These are phyloP conservation scores for Lagenidium sp. DNA, from an alignment of 352 stramenopile genomes.

Conservation along the genomic window DNA sequence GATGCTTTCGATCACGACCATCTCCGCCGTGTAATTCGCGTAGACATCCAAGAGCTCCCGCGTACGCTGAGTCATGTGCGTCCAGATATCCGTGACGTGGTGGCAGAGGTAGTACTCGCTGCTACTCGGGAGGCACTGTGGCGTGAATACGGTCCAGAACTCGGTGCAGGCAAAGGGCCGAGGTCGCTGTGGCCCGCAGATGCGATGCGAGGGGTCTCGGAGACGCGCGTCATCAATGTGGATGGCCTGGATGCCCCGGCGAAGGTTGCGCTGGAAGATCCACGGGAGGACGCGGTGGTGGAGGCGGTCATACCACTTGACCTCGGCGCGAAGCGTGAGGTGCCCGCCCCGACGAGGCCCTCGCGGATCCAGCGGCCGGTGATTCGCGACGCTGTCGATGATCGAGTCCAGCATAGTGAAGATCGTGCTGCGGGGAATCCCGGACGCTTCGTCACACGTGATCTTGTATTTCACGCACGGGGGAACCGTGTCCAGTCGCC, in stretches of 20 bases:
- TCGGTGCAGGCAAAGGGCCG: conserved; percentile 2
- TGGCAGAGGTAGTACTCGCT: background rate
- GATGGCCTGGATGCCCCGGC: conserved; percentile 5
- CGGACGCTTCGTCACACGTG: conserved; percentile 1
- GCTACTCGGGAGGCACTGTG: background rate
- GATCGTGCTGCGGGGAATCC: background rate
- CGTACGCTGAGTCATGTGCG: conserved; percentile 2
- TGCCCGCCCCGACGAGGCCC: background rate
- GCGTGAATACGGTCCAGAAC: conserved; percentile 1
- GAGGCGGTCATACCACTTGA: conserved; percentile 6
- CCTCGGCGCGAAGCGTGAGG: conserved; percentile 4
- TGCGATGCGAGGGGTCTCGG: background rate
- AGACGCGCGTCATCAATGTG: background rate
- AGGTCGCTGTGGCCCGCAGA: background rate
- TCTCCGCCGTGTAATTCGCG: conserved; percentile 6
- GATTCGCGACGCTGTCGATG: conserved; percentile 5
- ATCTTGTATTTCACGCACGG: conserved; percentile 13
- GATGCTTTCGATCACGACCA: conserved; percentile 14
- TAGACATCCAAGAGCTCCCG: conserved; percentile 2
- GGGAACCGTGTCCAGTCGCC: conserved; percentile 5
- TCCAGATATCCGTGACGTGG: conserved; percentile 1
- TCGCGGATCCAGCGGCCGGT: background rate
- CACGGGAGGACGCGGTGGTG: conserved; percentile 9
- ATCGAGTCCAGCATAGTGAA: conserved; percentile 14
- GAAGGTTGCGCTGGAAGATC: conserved; percentile 1